Conservation (phyloP, 371 early-diverging fungal genomes). For the Rhizopus sp. region DNA sequence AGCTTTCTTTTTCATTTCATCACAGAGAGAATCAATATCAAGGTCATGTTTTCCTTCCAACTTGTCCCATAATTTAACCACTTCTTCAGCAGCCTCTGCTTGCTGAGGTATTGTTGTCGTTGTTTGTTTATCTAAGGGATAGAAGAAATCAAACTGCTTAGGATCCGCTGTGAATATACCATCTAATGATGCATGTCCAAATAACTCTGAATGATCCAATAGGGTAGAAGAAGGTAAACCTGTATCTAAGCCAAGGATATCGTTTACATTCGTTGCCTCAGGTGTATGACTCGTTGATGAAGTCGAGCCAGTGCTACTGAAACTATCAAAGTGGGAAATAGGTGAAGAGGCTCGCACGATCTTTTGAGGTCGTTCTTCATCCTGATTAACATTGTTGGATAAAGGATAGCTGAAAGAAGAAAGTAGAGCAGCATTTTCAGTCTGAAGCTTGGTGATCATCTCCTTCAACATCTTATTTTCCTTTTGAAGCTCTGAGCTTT, state of each 20-base stretch:
- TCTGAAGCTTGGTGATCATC: conserved; percentile 43
- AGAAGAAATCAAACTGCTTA: conserved; percentile 30
- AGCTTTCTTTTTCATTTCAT: conserved; percentile 60
- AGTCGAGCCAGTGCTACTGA: conserved; percentile 8
- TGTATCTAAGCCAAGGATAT: conserved; percentile 9
- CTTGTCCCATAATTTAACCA: conserved; percentile 57
- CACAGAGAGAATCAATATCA: conserved; percentile 57
- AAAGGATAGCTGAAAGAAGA: conserved; percentile 52
- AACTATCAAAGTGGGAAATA: conserved; percentile 12
- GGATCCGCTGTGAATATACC: conserved; percentile 15
- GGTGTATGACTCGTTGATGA: neutral
- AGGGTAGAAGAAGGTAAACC: conserved; percentile 15
- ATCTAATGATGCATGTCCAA: conserved; percentile 10
- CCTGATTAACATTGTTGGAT: conserved; percentile 4
- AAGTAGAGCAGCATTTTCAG: conserved; percentile 51
- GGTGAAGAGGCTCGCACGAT: conserved; percentile 23
- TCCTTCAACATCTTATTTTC: conserved; percentile 60
- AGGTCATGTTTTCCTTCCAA: conserved; percentile 57
- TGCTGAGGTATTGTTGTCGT: neutral
- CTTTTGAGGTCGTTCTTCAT: conserved; percentile 28
- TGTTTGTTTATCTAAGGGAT: conserved; percentile 8
- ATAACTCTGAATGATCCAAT: conserved; percentile 22
- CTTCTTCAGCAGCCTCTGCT: conserved; percentile 33
- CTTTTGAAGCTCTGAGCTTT: conserved; percentile 33
- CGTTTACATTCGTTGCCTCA: neutral